Percentiles rank a stretch among this genome's conserved stretches.
phyloP scores from a whole-genome alignment of 495 filamentous ascomycete species.

The Evansstolkia leycettana region DNA sequence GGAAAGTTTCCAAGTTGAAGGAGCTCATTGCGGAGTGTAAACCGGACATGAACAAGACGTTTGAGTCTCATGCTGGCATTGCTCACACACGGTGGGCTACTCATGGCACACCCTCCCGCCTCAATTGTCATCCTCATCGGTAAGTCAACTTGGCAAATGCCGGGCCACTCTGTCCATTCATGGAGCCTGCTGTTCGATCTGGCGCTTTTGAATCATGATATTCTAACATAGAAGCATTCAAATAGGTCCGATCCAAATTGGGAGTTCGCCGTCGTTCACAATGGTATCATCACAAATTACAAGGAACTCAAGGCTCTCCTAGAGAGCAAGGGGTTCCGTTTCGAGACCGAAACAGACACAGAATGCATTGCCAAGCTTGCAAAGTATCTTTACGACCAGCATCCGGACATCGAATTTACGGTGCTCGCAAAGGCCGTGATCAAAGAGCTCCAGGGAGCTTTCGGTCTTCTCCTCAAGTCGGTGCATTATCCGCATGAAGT shows the following conservation, averaged over 20 bases:
- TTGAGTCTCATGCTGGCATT: conserved; percentile 96
- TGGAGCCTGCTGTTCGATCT: too few relatives aligned
- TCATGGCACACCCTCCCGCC: conserved; percentile 82
- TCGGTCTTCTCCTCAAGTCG: conserved; percentile 91
- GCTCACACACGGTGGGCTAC: conserved; percentile 98
- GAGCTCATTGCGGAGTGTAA: conserved; percentile 75
- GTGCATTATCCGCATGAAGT: conserved; percentile 98
- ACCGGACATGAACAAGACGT: conserved; percentile 77
- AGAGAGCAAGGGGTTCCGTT: conserved; percentile 88
- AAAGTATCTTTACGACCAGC: conserved; percentile 95
- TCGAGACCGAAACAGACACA: conserved; percentile 98
- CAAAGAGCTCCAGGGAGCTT: conserved; percentile 95
- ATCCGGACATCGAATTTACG: conserved; percentile 90
- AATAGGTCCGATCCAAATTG: conserved; percentile 66
- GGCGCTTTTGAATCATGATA: too few relatives aligned
- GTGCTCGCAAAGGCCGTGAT: conserved; percentile 94
- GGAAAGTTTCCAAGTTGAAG: conserved; percentile 95
- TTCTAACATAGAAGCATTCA: conserved; percentile 4
- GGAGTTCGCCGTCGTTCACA: conserved; percentile 97
- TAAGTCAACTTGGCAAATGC: conserved; percentile 30
- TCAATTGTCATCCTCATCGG: conserved; percentile 98
- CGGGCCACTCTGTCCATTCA: too few relatives aligned
- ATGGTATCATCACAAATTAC: conserved; percentile 99
- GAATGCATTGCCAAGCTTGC: conserved; percentile 98
- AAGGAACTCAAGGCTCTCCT: conserved; percentile 94